Evolutionary conservation across 495 filamentous ascomycete species (phyloP), one percentile per base, ranked within the genome.

Genomic region (Thermothielavioides terrestris): DNA sequence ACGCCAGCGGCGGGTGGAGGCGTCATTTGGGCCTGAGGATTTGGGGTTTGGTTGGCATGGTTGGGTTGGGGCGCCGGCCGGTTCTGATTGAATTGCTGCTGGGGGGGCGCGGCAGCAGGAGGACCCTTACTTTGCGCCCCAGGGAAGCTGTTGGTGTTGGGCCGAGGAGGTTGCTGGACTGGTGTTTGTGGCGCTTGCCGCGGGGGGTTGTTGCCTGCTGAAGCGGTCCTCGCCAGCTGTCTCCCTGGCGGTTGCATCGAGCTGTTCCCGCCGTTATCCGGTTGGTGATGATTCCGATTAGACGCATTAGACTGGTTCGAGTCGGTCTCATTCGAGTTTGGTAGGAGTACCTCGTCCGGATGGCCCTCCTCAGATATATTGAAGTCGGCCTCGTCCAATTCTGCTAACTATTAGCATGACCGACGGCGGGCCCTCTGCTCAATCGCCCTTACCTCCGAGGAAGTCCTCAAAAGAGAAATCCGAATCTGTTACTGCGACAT

Each of bases 361-460:
- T 78, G 72, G 18, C 78, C 78, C 14, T 77, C 76, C 31, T 76
- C 60, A 42, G 70, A 45, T 46, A 79, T 66, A 61, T 78, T 66
- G 59, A 89, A 88, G 60, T 89, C 85, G 21, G 78, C 82, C 67
- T 87, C 84, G 58, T 88, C 84, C 57, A 88, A 80, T 28, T 86
- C 76, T 56, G 53, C 30, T 68, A 57, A 42, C 57, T 41, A 46
- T 58, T 26, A 49, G 51, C 37, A 14, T 8, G 28, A 18, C 18
- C 21, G n/a, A 22, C 14, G 30, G 18, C 6, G 12, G n/a, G 10
- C 20, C 3, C 10, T 18, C n/a, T 22, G 2, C 34, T 39, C 20
- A 10, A n/a, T 12, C n/a, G n/a, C n/a, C n/a, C 76, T 67, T 72
- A 78, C 83, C 86, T 54, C 82, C 86, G 65, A 87, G 83, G 55